Base-by-base conservation (phyloP, 345 rosid species). In the Eucalyptus grandis region DNA sequence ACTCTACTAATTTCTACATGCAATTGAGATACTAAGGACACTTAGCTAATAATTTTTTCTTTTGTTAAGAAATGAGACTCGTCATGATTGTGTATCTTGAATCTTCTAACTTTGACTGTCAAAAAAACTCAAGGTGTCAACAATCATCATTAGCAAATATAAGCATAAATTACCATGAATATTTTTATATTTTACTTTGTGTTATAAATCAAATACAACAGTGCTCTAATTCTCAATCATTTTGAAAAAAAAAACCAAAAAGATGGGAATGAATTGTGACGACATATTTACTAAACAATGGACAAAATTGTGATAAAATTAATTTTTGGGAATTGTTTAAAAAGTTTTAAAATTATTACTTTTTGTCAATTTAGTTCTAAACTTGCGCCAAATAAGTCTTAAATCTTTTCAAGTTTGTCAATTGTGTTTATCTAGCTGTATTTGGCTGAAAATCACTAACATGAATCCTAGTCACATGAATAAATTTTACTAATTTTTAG, bases 401-500 rank as follows among this genome's bases (percentile, higher is more conserved):
- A 19, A 19, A 8, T 53, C 24, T 8, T 53, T 53, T 53, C 58
- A 53, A 53, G 58, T 53, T 53, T 53, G 11, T 53, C 58, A 53
- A 8, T 19, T 53, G 5, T 8, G 0, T 53, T 19, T 53, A 2
- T 53, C 1, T 1, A 0, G 58, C 24, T 19, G 1, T 53, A 53
- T 53, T 8, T 53, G 24, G 58, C 24, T 53, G 2, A 53, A 53
- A 53, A 53, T 53, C 56, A 53, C 2, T 2, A 4, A 53, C 24
- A 19, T 53, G 10, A 8, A 53, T 53, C 10, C 58, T 53, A 53
- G 24, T 53, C 24, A 19, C 10, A 21, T 53, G 24, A 53, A 53
- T 1, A 19, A 0, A 53, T 53, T 53, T 53, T 19, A 53, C 10
- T 53, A 53, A 53, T 19, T 53, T 53, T 53, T 19, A 53, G 58